Evolutionary conservation across 139 green algal species (phyloP).

Genomic region (Auxenochlorella protothecoides): DNA sequence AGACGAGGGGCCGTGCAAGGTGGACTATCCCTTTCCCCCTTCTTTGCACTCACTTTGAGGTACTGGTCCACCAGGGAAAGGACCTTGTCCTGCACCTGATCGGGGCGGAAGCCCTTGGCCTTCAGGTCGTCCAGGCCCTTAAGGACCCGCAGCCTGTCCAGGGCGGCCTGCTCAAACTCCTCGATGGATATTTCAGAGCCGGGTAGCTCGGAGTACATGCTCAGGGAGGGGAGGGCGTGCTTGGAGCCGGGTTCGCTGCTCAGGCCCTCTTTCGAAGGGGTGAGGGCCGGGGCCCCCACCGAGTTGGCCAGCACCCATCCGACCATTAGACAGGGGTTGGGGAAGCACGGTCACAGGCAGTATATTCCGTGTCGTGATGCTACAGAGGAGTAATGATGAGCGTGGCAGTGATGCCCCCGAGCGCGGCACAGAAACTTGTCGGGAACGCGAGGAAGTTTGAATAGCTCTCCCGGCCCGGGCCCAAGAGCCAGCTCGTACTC

Average conservation of each 20-base stretch:
- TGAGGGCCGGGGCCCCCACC: too few relatives aligned
- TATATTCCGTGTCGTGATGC: too few relatives aligned
- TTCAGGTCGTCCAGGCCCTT: constrained; percentile 80
- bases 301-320: too few relatives aligned
- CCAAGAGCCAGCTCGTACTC: too few relatives aligned
- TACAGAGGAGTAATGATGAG: too few relatives aligned
- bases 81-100: constrained; percentile 36
- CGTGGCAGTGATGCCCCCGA: too few relatives aligned
- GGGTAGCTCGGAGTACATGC: constrained; percentile 68
- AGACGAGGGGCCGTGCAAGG: background rate
- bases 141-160: constrained; percentile 78
- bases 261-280: too few relatives aligned
- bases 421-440: too few relatives aligned
- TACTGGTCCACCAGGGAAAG: constrained; percentile 36
- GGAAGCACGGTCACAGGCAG: too few relatives aligned
- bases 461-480: too few relatives aligned
- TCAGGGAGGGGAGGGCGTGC: constrained; percentile 17
- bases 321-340: too few relatives aligned
- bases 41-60: constrained; percentile 20
- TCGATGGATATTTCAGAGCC: constrained; percentile 71
- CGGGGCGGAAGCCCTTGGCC: constrained; percentile 38
- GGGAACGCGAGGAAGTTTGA: too few relatives aligned
- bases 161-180: constrained; percentile 84
- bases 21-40: background rate
- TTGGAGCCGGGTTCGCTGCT: background rate